Conservation (phyloP, 2,329 filamentous ascomycete species). For the Trichoderma sp. region DNA sequence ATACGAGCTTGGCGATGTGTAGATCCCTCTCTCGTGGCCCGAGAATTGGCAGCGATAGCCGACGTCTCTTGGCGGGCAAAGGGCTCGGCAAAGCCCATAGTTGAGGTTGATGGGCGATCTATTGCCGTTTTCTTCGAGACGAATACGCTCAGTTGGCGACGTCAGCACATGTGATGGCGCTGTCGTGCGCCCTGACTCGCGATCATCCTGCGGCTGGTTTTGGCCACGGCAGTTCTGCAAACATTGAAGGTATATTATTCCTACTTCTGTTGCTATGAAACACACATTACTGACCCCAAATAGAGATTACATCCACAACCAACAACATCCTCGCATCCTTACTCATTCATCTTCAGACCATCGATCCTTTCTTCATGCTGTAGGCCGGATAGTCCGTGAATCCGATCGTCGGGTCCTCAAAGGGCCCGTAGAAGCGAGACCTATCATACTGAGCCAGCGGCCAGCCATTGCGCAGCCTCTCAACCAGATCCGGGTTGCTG, state of each 20-base stretch:
- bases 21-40: background rate
- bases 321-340: background rate
- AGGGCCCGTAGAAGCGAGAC: conserved; percentile 47
- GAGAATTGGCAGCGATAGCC: background rate
- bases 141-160: background rate
- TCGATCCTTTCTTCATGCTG: background rate
- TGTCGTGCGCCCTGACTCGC: background rate
- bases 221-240: background rate
- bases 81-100: background rate
- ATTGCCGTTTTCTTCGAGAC: background rate
- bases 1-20: background rate
- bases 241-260: background rate
- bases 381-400: conserved; percentile 41
- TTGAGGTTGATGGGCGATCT: background rate
- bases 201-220: background rate
- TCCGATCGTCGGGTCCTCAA: conserved; percentile 37
- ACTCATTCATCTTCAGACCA: background rate
- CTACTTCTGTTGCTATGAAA: background rate
- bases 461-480: conserved; percentile 44
- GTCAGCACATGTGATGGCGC: background rate
- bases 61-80: background rate
- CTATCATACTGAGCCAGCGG: conserved; percentile 47
- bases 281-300: background rate
- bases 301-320: background rate
- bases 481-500: conserved; percentile 51